Evolutionary conservation across 108 stramenopile genomes (phyloP), one percentile per base, ranked within the genome.

Genomic region (Nitzschia sp.): DNA sequence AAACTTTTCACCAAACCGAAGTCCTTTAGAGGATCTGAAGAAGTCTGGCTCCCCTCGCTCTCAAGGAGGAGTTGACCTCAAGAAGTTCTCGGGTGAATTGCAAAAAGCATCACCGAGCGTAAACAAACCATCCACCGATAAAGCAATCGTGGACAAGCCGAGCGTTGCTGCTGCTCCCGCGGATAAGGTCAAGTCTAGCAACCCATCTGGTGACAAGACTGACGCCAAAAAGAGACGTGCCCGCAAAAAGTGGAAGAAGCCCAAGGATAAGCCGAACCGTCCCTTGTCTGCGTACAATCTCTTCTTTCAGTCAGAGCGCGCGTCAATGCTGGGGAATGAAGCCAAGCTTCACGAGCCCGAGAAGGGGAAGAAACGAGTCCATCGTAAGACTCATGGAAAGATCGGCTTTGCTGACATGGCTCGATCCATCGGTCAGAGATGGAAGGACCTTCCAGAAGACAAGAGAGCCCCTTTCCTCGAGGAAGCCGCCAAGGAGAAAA

Each of bases 311-410:
- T 46, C 64, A 42, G 76, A 77, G 38, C 68, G 76, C 15, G 69
- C 68, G 2, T 18, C 47, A 31, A 77, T 77, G 76, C 63, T 77
- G 25, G 76, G 76, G 4, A 55, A 77, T 64, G 63, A 59, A 32
- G 67, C 60, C 63, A 32, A 23, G 26, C 13, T 23, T 32, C 18
- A 51, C 27, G 66, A 75, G 15, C 35, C 55, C 11, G 74, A 68
- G 32, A 54, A 53, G 26, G 61, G 36, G 27, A 79, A 79, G 74
- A 80, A 73, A 46, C 74, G 79, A n/a, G 55, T 74, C 3, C 87
- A 92, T 61, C 71, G 90, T n/a, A 88, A 89, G 74, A 79, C 85
- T 48, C 91, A 92, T 59, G 88, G 91, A 13, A 89, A 89, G 58
- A 83, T 92, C 47, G 88, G 88, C 9, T 92, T 92, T 64, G 75